These are phyloP conservation scores for Jaltomata sinuosa DNA, from an alignment of 257 asterid genomes.

Conservation along the genomic window DNA sequence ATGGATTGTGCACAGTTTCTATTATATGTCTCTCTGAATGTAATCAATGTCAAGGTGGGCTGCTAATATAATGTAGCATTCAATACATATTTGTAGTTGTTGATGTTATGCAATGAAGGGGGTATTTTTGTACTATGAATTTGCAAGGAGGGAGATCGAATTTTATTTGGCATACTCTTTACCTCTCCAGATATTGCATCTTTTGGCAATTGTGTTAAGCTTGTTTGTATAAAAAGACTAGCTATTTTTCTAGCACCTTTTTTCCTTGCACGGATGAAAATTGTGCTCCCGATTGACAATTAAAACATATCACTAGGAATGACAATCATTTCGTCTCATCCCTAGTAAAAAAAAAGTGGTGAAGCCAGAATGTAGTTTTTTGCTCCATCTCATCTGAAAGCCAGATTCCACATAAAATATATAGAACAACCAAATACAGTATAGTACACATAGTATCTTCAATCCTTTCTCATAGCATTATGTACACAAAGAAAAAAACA, in stretches of 20 bases:
- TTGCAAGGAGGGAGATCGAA: too few species aligned
- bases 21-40: not conserved
- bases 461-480: not conserved
- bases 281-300: not conserved
- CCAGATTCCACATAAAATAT: not conserved
- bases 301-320: not conserved
- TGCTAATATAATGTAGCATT: not conserved
- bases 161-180: not conserved
- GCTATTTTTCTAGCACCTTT: not conserved
- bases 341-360: too few species aligned
- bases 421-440: not conserved
- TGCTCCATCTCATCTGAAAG: not conserved
- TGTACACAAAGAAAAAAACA: not conserved
- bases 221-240: not conserved
- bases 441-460: not conserved
- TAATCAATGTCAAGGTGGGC: not conserved
- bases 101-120: not conserved
- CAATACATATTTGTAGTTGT: not conserved
- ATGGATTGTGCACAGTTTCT: not conserved
- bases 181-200: not conserved
- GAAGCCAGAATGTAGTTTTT: not conserved
- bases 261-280: not conserved
- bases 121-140: not conserved
- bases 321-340: not conserved
- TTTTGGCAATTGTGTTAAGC: not conserved